phyloP scores from a whole-genome alignment of 495 filamentous ascomycete species.

The Chaetomium fimeti region DNA sequence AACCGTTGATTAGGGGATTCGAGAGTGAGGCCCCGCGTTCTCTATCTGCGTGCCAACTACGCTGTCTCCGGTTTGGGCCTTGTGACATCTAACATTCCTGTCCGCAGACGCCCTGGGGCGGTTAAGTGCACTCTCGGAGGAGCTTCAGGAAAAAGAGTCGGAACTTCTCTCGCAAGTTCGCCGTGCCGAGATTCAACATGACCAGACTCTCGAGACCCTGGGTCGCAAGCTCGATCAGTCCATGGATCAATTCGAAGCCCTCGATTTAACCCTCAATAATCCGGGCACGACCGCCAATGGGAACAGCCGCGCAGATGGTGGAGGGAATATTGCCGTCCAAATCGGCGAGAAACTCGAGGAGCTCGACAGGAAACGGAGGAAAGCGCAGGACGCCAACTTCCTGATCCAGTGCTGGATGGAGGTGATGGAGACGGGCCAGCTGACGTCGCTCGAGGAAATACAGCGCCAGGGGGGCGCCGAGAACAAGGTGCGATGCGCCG shows the following conservation, averaged over 20 bases:
- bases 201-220: slow-evolving; percentile 78
- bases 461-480: slow-evolving; percentile 74
- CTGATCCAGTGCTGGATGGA: slow-evolving; percentile 95
- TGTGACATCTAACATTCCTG: not conserved
- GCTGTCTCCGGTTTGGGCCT: not conserved
- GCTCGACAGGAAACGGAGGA: slow-evolving; percentile 82
- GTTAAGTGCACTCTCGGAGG: slow-evolving; percentile 76
- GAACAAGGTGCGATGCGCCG: slow-evolving; percentile 82
- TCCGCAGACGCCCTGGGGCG: slow-evolving; percentile 64
- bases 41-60: not conserved
- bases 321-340: slow-evolving; percentile 84
- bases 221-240: slow-evolving; percentile 86
- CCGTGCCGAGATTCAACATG: slow-evolving; percentile 87
- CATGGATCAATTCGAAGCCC: slow-evolving; percentile 81
- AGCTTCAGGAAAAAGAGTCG: slow-evolving; percentile 80
- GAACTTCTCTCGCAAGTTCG: slow-evolving; percentile 86
- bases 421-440: slow-evolving; percentile 78
- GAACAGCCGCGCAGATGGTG: slow-evolving; percentile 58
- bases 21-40: slow-evolving; percentile 57
- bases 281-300: slow-evolving; percentile 39
- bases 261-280: slow-evolving; percentile 75
- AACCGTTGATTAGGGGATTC: slow-evolving; percentile 93
- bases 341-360: slow-evolving; percentile 93
- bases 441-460: slow-evolving; percentile 77
- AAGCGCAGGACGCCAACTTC: slow-evolving; percentile 91